Evolutionary conservation across 208 protist species (phyloP).

Genomic region (Acanthamoeba sp.): DNA sequence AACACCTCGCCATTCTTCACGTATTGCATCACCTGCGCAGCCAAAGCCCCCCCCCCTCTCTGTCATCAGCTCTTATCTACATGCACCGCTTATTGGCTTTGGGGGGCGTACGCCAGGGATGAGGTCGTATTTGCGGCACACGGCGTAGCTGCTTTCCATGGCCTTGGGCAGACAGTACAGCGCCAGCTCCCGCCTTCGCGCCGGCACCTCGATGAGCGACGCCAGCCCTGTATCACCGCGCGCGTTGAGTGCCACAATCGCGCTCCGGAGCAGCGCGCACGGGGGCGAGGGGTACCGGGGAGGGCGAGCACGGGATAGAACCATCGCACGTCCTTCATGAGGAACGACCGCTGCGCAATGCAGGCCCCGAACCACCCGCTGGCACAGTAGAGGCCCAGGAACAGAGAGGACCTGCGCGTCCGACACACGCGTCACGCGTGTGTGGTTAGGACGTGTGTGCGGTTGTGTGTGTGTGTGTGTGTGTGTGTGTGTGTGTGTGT

Average conservation of each 20-base stretch:
- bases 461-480: too few species aligned
- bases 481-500: too few species aligned
- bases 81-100: too few species aligned
- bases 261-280: neutral
- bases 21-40: neutral
- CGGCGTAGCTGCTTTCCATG: neutral
- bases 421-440: too few species aligned
- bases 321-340: neutral
- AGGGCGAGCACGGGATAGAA: slow-evolving; percentile 6
- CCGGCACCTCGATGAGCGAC: neutral
- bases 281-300: neutral
- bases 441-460: too few species aligned
- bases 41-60: too few species aligned
- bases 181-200: neutral
- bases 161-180: slow-evolving; percentile 10
- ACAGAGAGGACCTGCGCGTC: neutral
- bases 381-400: neutral
- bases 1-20: neutral
- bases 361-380: neutral
- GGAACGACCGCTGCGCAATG: neutral
- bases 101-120: neutral
- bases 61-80: too few species aligned
- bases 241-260: neutral
- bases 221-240: neutral
- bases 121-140: neutral